Base-by-base conservation (phyloP, 228 moss, liverwort and hornwort species). In the Sphagnum magellanicum region DNA sequence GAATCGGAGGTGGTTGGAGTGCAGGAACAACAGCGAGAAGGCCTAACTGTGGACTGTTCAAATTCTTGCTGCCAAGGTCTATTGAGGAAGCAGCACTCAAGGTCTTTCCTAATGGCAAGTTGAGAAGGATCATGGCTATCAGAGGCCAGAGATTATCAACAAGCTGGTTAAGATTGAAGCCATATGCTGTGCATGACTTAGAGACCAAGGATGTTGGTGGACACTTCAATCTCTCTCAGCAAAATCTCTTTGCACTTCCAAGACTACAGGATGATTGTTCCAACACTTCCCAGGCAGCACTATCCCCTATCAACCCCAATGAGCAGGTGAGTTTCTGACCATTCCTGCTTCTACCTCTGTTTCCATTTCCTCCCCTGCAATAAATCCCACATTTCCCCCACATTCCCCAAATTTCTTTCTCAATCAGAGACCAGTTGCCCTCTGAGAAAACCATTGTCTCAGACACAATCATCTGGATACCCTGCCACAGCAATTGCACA, bases 171-270 rank as follows among this genome's bases (percentile, higher is more conserved):
- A 10, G 64, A 65, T 65, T 12, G 50, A n/a, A 62, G 8, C 15
- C 10, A 62, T 14, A 8, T 62, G 15, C 17, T 16, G n/a, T 62
- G 61, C 61, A 62, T 46, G n/a, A 62, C 15, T 16, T 62, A 13
- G 61, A 62, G 32, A 62, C 16, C 64, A 49, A 65, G 48, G 5
- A 13, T 65, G 50, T 50, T 65, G 49, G 49, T 58, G 10, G 57
- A 58, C 57, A 67, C 74, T 78, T 78, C 81, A 64, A 75, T 75
- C 75, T 67, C 57, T 64, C 67, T 61, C 67, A 62, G 32, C 61
- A 62, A 62, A 10, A 16, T 14, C 0, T 77, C 52, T 68, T 61
- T 59, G 69, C 63, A 66, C 65, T 65, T 52, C 11, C 51, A 17
- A 73, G 60, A 64, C 68, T 73, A 17, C 61, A 69, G 14, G 69